Conservation (phyloP, 2,329 filamentous ascomycete species). For the Cercospora nicotianae region DNA sequence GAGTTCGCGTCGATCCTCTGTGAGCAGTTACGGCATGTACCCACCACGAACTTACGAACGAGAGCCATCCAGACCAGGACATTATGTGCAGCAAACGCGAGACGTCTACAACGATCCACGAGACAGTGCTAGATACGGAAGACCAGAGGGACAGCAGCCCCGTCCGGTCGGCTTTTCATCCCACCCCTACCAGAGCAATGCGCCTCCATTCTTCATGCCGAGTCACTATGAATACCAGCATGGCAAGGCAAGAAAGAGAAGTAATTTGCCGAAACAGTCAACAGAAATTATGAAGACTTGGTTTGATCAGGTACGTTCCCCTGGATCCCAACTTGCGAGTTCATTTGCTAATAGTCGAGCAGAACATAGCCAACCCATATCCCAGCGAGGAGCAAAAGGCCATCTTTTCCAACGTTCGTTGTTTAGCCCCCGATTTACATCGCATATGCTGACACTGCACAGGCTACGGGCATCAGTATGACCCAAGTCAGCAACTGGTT, state of each 20-base stretch:
- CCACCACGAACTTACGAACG: constrained; percentile 24
- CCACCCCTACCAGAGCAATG: constrained; percentile 26
- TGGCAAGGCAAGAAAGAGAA: constrained; percentile 40
- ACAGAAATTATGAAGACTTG: constrained; percentile 45
- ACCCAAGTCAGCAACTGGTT: constrained; percentile 46
- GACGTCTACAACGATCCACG: constrained; percentile 20
- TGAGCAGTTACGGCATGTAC: constrained; percentile 23
- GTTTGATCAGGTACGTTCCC: constrained; percentile 38
- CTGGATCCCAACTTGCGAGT: background rate
- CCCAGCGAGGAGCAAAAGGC: constrained; percentile 43
- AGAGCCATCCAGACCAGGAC: constrained; percentile 10
- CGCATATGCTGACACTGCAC: constrained; percentile 1
- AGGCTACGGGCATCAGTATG: constrained; percentile 42
- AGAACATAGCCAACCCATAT: constrained; percentile 43
- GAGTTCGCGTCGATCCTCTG: constrained; percentile 23
- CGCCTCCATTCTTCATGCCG: constrained; percentile 36
- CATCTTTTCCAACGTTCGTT: constrained; percentile 39
- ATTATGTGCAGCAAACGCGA: constrained; percentile 18
- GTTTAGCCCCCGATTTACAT: background rate
- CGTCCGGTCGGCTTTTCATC: constrained; percentile 19
- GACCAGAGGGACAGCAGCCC: constrained; percentile 23
- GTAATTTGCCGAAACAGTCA: constrained; percentile 42
- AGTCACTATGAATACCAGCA: constrained; percentile 41
- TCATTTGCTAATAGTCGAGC: background rate
- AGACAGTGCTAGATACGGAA: constrained; percentile 23